Base-by-base conservation (phyloP, 192 early-diverging fungal genomes). In the Allomyces arbusculus region DNA sequence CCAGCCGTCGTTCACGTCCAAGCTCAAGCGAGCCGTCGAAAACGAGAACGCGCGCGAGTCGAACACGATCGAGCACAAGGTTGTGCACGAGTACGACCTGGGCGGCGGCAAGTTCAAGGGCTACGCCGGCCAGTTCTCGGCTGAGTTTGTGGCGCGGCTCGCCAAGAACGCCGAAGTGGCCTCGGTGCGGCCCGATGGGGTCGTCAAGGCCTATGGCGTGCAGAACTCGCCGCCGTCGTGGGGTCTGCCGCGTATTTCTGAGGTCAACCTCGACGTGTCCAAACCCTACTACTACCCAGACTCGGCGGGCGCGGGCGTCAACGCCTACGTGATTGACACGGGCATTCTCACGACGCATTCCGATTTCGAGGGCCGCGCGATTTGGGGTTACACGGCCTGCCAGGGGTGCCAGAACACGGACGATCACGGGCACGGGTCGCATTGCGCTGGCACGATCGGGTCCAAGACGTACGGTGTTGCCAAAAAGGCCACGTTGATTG, bases 401-500 rank as follows among this genome's bases (percentile, higher is more conserved):
- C 63, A 69, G 7, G 75, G 69, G 16, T 64, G 66, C 14, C 65
- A 63, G n/a, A 67, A 79, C 64, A 71, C 61, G 7, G 81, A 83
- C 62, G 71, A 73, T 25, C 73, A 79, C 61, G 81, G 81, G 2
- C 81, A 84, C 62, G 79, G 80, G 12, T 80, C 82, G 8, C 75
- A 81, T 65, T 74, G 79, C 11, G 82, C 81, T 24, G 77, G 80
- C 23, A 74, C 76, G 16, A 67, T 82, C 68, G 83, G 73, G 24
- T 73, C 73, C 3, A 72, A 69, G 24, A 76, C 75, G 9, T 89
- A 76, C 70, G 89, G 89, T 61, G 86, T 91, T 19, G 86, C 89
- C 66, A 91, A 91, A 70, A 84, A 85, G 64, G 80, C 72, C 19
- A 82, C 71, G 66, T 50, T 91, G 28, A 81, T 91, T 65, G 82